Base-by-base conservation (phyloP, 352 stramenopile genomes). In the Phytophthora hybrid region DNA sequence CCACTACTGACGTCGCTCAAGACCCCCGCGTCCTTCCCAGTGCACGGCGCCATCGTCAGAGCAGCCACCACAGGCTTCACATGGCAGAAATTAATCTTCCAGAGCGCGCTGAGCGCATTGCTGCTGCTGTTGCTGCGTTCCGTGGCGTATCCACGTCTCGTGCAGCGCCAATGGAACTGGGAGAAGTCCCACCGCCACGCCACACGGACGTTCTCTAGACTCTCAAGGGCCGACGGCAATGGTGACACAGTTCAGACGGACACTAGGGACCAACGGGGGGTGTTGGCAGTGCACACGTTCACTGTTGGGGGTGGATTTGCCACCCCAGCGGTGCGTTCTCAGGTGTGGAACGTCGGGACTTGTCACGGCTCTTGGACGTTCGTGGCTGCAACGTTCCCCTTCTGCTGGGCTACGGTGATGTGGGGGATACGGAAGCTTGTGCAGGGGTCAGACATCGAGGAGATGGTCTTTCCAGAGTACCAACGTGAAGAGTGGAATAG, bases 341-440 rank as follows among this genome's bases (percentile, higher is more conserved):
- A 63, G n/a, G 74, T 69, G 37, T 72, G 59, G 57, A 78, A 80
- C 59, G 29, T 69, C 16, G 68, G 56, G 5, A 66, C 58, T 31
- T 68, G 77, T 18, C 71, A 88, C 39, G 85, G 85, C 19, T 92
- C 85, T 0, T 91, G 81, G 81, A 90, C 85, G 31, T 83, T 92
- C 31, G 26, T 88, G 53, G 63, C 57, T n/a, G 46, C 76, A 57
- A 32, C 63, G 18, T 84, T 76, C 19, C 83, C 83, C 4, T 71
- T 85, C 6, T 11, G 75, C 5, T 92, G 83, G 82, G 68, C 61
- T 19, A 44, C 47, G 26, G 21, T 71, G 46, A 59, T 74, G 21
- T 78, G 54, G 21, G 0, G 64, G 73, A 55, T 16, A 46, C 71
- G 23, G 62, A 75, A 49, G 19, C 56, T 56, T 57, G 68, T 19